Percentiles rank a stretch among this genome's conserved stretches.
Evolutionary conservation across 441 rosid genomes (phyloP).

Genomic region (Erodium moschatum): DNA sequence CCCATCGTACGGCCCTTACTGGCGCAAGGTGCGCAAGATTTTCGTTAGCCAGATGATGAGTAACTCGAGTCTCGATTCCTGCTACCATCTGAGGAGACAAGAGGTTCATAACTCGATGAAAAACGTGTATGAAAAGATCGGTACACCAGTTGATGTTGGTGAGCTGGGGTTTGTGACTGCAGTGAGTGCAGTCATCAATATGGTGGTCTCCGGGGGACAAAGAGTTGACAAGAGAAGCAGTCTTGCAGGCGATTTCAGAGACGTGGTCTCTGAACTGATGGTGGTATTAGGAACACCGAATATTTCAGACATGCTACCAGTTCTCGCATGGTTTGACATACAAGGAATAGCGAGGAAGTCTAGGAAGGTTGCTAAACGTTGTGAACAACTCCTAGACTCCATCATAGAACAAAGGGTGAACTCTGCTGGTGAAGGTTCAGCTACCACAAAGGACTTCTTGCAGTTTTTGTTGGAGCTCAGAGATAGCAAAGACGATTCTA

Average conservation of each 20-base stretch:
- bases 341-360: slow-evolving; percentile 38
- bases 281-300: slow-evolving; percentile 37
- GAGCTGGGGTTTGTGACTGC: slow-evolving; percentile 24
- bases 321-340: slow-evolving; percentile 40
- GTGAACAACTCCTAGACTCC: slow-evolving; percentile 29
- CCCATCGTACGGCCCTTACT: slow-evolving; percentile 30
- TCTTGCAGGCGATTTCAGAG: slow-evolving; percentile 26
- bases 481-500: slow-evolving; percentile 26
- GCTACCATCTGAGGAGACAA: slow-evolving; percentile 24
- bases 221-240: slow-evolving; percentile 25
- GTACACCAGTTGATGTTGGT: slow-evolving; percentile 35
- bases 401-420: slow-evolving; percentile 28
- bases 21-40: slow-evolving; percentile 38
- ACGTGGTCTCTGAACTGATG: slow-evolving; percentile 23
- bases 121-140: slow-evolving; percentile 23
- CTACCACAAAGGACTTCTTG: slow-evolving; percentile 30
- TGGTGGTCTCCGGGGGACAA: slow-evolving; percentile 41
- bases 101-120: slow-evolving; percentile 27
- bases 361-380: slow-evolving; percentile 15
- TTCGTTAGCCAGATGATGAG: slow-evolving; percentile 46
- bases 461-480: slow-evolving; percentile 39
- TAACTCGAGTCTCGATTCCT: slow-evolving; percentile 30
- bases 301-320: slow-evolving; percentile 48
- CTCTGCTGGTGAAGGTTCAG: slow-evolving; percentile 4
- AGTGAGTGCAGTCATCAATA: slow-evolving; percentile 23